Percentiles rank a stretch among this genome's conserved stretches.
Evolutionary conservation across 2,329 filamentous ascomycete genomes (phyloP).

Genomic region (Fusarium euwallaceae): DNA sequence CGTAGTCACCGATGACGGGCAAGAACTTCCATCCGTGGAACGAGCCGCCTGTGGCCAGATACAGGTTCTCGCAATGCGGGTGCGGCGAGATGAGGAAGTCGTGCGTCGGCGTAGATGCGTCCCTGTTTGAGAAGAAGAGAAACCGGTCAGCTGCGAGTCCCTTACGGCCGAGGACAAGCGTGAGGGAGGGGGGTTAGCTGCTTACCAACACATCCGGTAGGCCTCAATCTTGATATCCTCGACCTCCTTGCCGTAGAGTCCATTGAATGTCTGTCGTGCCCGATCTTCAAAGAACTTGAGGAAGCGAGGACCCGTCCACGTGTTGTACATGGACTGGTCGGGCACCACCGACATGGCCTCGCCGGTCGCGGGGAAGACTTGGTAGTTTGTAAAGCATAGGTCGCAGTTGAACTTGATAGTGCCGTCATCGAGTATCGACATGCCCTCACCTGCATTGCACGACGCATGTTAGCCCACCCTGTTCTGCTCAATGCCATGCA

Average conservation of each 20-base stretch:
- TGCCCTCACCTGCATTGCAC: conserved; percentile 53
- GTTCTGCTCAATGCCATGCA: not conserved
- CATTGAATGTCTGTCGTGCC: conserved; percentile 54
- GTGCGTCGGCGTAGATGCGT: conserved; percentile 72
- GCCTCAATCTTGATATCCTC: conserved; percentile 55
- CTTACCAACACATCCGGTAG: conserved; percentile 62
- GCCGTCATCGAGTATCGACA: conserved; percentile 61
- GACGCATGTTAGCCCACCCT: conserved; percentile 15
- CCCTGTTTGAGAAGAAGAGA: conserved; percentile 57
- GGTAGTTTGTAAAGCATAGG: conserved; percentile 68
- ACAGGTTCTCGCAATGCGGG: conserved; percentile 64
- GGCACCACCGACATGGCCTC: conserved; percentile 67
- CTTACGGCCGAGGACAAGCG: not conserved
- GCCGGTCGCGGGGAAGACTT: conserved; percentile 60
- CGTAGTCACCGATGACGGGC: conserved; percentile 72
- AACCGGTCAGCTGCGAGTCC: conserved; percentile 30
- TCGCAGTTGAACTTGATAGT: conserved; percentile 74
- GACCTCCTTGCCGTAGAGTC: conserved; percentile 58
- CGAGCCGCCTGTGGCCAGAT: conserved; percentile 72
- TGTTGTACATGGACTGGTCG: conserved; percentile 56
- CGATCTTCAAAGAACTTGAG: conserved; percentile 60
- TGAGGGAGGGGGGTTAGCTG: conserved; percentile 12
- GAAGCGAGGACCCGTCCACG: conserved; percentile 56
- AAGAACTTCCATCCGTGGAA: conserved; percentile 77
- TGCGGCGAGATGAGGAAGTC: conserved; percentile 72